Evolutionary conservation across 2,329 filamentous ascomycete species (phyloP).

Genomic region (Pleomassaria siparia): DNA sequence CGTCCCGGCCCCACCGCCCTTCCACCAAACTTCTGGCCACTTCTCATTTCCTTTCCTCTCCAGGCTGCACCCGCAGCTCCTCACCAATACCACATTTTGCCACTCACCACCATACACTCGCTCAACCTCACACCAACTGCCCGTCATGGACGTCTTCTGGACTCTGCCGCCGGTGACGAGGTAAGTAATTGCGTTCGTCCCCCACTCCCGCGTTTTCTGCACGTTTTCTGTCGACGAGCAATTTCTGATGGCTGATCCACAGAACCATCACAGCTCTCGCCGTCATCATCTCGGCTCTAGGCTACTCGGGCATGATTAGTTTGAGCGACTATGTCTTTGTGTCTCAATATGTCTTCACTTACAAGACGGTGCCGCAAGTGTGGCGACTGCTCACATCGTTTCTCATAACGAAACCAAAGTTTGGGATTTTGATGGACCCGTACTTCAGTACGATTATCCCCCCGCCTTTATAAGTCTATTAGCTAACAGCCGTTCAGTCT

Average conservation of each 20-base stretch:
- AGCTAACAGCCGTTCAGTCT: constrained; percentile 56
- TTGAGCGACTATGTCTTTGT: constrained; percentile 58
- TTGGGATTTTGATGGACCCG: constrained; percentile 69
- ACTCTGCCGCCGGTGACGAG: constrained; percentile 66
- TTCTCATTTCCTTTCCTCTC: constrained; percentile 22
- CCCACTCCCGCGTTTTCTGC: constrained; percentile 2
- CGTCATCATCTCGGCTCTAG: constrained; percentile 62
- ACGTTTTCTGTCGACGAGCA: constrained; percentile 6
- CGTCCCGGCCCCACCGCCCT: constrained; percentile 16
- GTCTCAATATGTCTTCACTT: constrained; percentile 55
- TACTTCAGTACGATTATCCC: constrained; percentile 61
- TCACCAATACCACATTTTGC: constrained; percentile 23
- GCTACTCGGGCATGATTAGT: constrained; percentile 60
- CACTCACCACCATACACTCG: constrained; percentile 17
- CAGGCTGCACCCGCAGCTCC: constrained; percentile 40
- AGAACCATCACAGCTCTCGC: constrained; percentile 70
- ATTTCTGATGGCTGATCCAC: constrained; percentile 51
- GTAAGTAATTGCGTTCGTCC: constrained; percentile 51
- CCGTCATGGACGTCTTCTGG: constrained; percentile 63
- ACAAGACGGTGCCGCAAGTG: constrained; percentile 56
- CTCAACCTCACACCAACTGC: constrained; percentile 12
- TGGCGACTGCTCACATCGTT: constrained; percentile 63
- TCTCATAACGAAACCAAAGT: constrained; percentile 57
- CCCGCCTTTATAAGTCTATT: constrained; percentile 2
- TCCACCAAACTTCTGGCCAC: constrained; percentile 20